phyloP scores from a whole-genome alignment of 768 basidiomycete genomes.

The Termitomyces eurrhizus region DNA sequence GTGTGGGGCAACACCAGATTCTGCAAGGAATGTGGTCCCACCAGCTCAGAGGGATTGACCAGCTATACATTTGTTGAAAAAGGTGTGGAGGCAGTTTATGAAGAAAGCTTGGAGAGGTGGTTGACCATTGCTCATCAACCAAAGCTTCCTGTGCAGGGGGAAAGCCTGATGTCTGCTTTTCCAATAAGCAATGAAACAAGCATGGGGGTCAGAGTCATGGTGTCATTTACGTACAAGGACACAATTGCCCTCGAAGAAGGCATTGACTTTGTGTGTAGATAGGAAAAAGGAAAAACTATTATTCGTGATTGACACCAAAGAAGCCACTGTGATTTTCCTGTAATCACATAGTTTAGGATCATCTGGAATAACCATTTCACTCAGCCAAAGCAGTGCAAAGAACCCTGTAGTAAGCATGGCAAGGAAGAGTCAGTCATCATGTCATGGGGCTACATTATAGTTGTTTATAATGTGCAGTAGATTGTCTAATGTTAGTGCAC shows the following conservation, averaged over 20 bases:
- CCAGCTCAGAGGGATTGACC: background rate
- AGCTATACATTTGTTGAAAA: background rate
- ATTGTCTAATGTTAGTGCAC: too few relatives aligned
- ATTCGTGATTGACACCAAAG: background rate
- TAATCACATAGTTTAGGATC: background rate
- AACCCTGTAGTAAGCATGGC: background rate
- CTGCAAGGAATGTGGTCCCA: background rate
- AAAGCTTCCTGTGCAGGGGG: background rate
- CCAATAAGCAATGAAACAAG: background rate
- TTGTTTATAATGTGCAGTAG: too few relatives aligned
- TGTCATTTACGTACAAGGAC: too few relatives aligned
- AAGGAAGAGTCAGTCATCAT: too few relatives aligned
- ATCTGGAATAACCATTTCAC: background rate
- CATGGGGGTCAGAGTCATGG: background rate
- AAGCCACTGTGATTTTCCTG: too few relatives aligned
- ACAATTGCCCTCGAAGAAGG: too few relatives aligned
- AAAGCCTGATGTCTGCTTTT: background rate
- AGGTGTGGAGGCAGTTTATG: background rate
- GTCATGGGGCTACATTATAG: too few relatives aligned
- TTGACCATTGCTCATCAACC: too few relatives aligned
- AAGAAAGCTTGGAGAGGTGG: background rate
- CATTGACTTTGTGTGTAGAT: background rate
- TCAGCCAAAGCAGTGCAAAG: background rate
- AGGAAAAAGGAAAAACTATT: background rate
- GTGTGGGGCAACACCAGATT: too few relatives aligned